A percentile compares a stretch with the other conserved stretches of the same genome.
Evolutionary conservation across 1,139 yeast species (phyloP).

Genomic region (Yamadazyma sp.): DNA sequence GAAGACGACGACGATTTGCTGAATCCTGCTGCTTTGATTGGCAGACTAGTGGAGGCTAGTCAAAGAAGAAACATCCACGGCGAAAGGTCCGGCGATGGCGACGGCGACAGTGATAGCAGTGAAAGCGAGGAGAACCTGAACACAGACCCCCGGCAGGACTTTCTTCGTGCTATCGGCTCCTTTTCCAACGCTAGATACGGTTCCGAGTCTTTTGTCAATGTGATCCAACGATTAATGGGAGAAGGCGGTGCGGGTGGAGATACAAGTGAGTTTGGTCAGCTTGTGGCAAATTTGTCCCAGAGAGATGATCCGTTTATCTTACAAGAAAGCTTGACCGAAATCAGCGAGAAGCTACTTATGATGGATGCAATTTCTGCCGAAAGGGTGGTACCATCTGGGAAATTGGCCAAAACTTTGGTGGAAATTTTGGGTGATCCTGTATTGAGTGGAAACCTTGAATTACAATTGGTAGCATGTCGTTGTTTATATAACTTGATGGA

Average conservation of each 20-base stretch:
- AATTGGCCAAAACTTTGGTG: conserved; percentile 56
- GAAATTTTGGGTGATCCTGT: conserved; percentile 57
- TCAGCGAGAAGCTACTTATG: conserved; percentile 65
- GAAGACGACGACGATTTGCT: neutral
- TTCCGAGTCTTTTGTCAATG: conserved; percentile 32
- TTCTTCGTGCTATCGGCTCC: conserved; percentile 24
- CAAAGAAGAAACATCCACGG: neutral
- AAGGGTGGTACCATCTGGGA: conserved; percentile 61
- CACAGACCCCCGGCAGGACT: conserved; percentile 26
- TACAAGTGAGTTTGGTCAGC: conserved; percentile 34
- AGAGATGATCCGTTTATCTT: conserved; percentile 49
- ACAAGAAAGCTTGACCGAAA: conserved; percentile 60
- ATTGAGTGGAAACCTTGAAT: conserved; percentile 67
- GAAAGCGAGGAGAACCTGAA: conserved; percentile 1
- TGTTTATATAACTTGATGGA: conserved; percentile 82
- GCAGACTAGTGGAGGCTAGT: conserved; percentile 1
- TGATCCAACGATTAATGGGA: conserved; percentile 37
- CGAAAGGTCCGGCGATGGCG: neutral
- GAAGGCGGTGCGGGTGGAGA: conserved; percentile 33
- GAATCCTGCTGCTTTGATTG: conserved; percentile 1
- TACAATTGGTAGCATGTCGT: conserved; percentile 81
- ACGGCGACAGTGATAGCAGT: neutral
- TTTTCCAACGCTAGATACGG: conserved; percentile 4
- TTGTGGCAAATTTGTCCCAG: conserved; percentile 42
- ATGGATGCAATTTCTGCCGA: conserved; percentile 66